These are phyloP conservation scores for Lignosus rhinocerotis DNA, from an alignment of 1,284 basidiomycete species.

Conservation along the genomic window DNA sequence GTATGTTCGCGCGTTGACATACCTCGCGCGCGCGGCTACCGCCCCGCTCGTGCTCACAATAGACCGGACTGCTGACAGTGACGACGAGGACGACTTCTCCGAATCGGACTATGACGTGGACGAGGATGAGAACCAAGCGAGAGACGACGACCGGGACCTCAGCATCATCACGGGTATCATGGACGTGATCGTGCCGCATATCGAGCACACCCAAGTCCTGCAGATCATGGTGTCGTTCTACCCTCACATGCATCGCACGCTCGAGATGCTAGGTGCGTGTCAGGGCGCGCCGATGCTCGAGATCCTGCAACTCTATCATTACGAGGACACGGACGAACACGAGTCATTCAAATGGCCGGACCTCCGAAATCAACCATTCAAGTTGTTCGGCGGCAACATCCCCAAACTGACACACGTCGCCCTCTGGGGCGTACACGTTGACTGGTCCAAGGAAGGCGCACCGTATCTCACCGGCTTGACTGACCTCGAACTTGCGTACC, in stretches of 20 bases:
- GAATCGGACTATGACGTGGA: constrained; percentile 8
- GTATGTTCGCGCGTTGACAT: constrained; percentile 44
- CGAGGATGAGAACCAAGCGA: constrained; percentile 45
- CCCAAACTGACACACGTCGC: constrained; percentile 54
- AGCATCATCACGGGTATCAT: constrained; percentile 46
- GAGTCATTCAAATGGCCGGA: constrained; percentile 50
- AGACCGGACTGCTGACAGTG: constrained; percentile 27
- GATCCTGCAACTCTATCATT: constrained; percentile 62
- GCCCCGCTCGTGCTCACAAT: constrained; percentile 38
- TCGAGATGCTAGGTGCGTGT: constrained; percentile 46
- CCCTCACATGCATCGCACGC: constrained; percentile 51
- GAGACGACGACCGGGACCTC: constrained; percentile 42
- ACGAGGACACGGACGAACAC: constrained; percentile 52
- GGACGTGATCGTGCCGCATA: constrained; percentile 46
- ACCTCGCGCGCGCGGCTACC: constrained; percentile 41
- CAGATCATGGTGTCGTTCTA: constrained; percentile 58
- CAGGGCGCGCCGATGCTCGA: constrained; percentile 54
- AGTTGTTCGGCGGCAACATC: constrained; percentile 49
- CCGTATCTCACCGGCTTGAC: constrained; percentile 51
- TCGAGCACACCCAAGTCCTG: constrained; percentile 53
- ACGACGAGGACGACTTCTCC: constrained; percentile 46
- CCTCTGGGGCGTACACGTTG: constrained; percentile 64
- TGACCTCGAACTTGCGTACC: constrained; percentile 57
- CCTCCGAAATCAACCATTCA: constrained; percentile 34
- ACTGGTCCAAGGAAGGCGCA: constrained; percentile 44